A percentile compares a stretch with the other conserved stretches of the same genome.
Conservation (phyloP, 805 yeast species). For the Suhomyces faveliae region DNA sequence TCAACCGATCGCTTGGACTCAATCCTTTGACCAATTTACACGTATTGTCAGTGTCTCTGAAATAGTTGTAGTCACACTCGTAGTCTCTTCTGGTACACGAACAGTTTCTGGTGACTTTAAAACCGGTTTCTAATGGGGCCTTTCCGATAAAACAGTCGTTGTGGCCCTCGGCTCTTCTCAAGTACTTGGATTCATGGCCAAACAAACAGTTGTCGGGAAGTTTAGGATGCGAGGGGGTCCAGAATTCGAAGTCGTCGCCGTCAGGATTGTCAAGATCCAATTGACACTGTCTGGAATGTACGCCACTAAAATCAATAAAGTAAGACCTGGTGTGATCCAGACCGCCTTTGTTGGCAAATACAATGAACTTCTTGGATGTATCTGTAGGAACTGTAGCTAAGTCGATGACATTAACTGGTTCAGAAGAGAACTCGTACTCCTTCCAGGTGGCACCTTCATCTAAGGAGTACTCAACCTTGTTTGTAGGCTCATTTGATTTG, state of each 20-base stretch:
- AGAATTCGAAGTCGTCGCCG: slow-evolving; percentile 41
- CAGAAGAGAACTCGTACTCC: slow-evolving; percentile 60
- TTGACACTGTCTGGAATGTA: slow-evolving; percentile 40
- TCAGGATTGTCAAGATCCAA: slow-evolving; percentile 42
- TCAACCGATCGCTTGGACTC: slow-evolving; percentile 58
- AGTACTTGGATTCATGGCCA: slow-evolving; percentile 42
- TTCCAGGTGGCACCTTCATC: slow-evolving; percentile 83
- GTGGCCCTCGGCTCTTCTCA: slow-evolving; percentile 44
- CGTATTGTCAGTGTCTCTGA: slow-evolving; percentile 69
- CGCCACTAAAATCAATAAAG: slow-evolving; percentile 37
- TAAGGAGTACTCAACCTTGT: slow-evolving; percentile 59
- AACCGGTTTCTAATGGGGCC: slow-evolving; percentile 56
- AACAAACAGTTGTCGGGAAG: slow-evolving; percentile 39
- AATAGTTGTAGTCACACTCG: slow-evolving; percentile 91
- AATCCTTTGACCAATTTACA: slow-evolving; percentile 81
- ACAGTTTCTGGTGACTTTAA: slow-evolving; percentile 62
- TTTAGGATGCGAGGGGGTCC: slow-evolving; percentile 42
- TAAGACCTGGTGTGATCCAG: slow-evolving; percentile 42
- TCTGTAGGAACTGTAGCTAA: slow-evolving; percentile 90
- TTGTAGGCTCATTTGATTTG: slow-evolving; percentile 55
- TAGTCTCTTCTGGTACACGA: slow-evolving; percentile 81
- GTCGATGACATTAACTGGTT: slow-evolving; percentile 58
- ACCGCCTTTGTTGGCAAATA: slow-evolving; percentile 46
- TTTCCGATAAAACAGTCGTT: slow-evolving; percentile 70
- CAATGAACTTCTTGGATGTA: slow-evolving; percentile 73